Evolutionary conservation across 306 rosid species (phyloP), one percentile per base, ranked within the genome.

Genomic region (Adenanthera pavonina): DNA sequence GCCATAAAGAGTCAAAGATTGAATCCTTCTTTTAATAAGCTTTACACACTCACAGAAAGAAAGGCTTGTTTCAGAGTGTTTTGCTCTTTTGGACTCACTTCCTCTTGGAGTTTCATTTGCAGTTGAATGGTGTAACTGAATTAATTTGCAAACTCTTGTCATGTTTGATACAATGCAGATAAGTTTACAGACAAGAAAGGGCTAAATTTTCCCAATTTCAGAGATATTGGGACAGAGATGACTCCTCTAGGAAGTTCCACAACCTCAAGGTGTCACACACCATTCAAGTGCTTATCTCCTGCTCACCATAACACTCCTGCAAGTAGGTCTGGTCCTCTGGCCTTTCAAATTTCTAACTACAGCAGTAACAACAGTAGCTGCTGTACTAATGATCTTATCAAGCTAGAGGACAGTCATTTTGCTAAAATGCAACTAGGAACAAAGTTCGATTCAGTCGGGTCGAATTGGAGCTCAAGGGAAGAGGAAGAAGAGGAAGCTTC

Each of bases 161-260:
- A 53, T 53, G 30, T 54, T 54, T 54, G 12, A 54, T 54, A 6
- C 61, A 17, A 20, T 59, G 13, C 43, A 62, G 68, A 62, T 6
- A 62, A 62, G 43, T 33, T 33, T 34, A 62, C 68, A 33, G 43
- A 62, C 8, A 2, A 62, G n/a, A 62, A 4, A 5, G 68, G 33
- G 43, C 35, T n/a, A 12, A 13, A 1, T 6, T 62, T 61, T 34
- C 68, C 68, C 19, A 62, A 62, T 62, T 62, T 62, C 68, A 34
- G 68, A 62, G 68, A 62, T 16, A 34, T 33, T 62, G 68, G 68
- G 43, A 62, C 68, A 14, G 68, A 62, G 41, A 62, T 34, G 68
- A 62, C 68, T 62, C 68, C 68, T 62, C n/a, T 33, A 62, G 68
- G 68, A 62, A 62, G 68, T n/a, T 62, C 41, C 3, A 62, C 17